Base-by-base conservation (phyloP, 345 rosid genomes). In the Alliaria petiolata region DNA sequence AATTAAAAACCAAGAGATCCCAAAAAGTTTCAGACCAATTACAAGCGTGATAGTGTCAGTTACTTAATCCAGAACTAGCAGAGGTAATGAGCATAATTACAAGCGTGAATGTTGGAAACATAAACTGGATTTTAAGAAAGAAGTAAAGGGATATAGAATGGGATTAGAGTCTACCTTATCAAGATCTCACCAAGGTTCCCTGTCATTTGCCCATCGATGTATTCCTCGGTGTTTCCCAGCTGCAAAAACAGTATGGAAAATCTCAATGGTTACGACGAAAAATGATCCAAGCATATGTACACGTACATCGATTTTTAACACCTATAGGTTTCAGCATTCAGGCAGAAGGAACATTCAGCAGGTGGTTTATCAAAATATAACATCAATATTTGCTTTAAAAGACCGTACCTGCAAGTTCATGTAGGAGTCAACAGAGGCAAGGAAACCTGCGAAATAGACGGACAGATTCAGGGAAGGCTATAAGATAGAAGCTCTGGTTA, bases 401-500 rank as follows among this genome's bases (percentile, higher is more conserved):
- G 2, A 63, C 15, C 6, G 42, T 19, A 88, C 97, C 96, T 93
- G 97, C 76, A 93, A 76, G 85, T 93, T 93, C 98, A 93, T 93
- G 88, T 90, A 93, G 15, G 98, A 87, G 83, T 93, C 97, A 67
- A 90, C 93, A 0, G 97, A 93, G 52, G 93, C 97, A 49, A 93
- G 96, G 74, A 88, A 90, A 62, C 96, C 98, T 93, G 81, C 28
- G 33, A n/a, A 52, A 26, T 26, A 26, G 11, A 67, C 1, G 33
- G 28, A 67, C 1, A 42, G 36, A 67, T 60, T 31, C 20, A 71
- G 3, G 9, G 71, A 68, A 26, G 11, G 52, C 0, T 10, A 19
- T 36, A 12, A 59, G 22, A 25, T 3, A 44, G 17, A 56, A 60
- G 43, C 20, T 13, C 11, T n/a, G 39, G 15, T 26, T 52, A 4